Base-by-base conservation (phyloP, 371 early-diverging fungal species). In the Nematocida ausubeli region DNA sequence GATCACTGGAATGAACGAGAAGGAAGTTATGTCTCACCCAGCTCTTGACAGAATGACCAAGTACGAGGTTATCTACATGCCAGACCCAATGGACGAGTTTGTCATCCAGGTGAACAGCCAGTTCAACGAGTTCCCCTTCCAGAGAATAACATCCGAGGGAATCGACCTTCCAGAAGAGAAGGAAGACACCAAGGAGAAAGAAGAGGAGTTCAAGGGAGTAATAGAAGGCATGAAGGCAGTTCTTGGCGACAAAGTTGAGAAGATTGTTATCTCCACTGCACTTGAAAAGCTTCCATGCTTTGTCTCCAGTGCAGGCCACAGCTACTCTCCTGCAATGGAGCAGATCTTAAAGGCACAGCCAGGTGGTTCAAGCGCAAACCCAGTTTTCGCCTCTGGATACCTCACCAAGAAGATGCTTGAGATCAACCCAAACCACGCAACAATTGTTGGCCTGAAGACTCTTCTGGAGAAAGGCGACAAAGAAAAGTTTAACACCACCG, bases 81-180 rank as follows among this genome's bases (percentile, higher is more conserved):
- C 85, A 24, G 93, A 94, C 70, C 90, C 93, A n/a, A 88, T 93
- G 70, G 96, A 95, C 81, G 95, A 95, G 86, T 90, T 91, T 82
- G 86, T 92, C 71, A 83, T 91, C 80, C 93, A 88, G 70, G 93
- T 93, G 86, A 81, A 93, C 58, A 88, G 84, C 51, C 89, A 88
- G 49, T 93, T 89, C 85, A 89, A 92, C 55, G 92, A 90, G 47
- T 87, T 90, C 73, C 83, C 85, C 68, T 88, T 95, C 81, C 90
- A 90, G 70, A 90, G 90, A 80, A 89, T 93, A 37, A 92, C 89
- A 71, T 91, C 92, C 82, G 89, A 89, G 16, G 91, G 91, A 54
- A 82, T 94, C 63, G 88, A 90, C 73, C 90, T 96, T 72, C 73
- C 75, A 26, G 81, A 70, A 89, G 89, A 40, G 90, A 90, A 42